Evolutionary conservation across 805 yeast species (phyloP).

Genomic region (Wickerhamiella hasegawae): DNA sequence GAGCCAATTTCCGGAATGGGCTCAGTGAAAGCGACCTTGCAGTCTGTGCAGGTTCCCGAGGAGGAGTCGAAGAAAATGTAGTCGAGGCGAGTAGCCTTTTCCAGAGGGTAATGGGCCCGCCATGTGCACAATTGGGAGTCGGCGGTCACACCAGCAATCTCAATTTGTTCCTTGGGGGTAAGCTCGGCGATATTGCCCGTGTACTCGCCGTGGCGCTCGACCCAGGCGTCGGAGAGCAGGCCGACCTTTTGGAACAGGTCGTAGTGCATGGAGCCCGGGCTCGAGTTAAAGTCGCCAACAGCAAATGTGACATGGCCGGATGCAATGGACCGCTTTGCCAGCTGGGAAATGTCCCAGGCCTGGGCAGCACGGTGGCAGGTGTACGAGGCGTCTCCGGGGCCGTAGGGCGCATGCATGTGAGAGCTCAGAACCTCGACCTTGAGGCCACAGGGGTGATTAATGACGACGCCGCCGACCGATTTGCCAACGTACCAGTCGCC

Average conservation of each 20-base stretch:
- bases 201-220: constrained; percentile 37
- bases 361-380: constrained; percentile 83
- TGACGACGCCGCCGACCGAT: constrained; percentile 56
- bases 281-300: constrained; percentile 86
- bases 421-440: constrained; percentile 68
- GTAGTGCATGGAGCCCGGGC: constrained; percentile 75
- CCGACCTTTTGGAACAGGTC: constrained; percentile 55
- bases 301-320: constrained; percentile 77
- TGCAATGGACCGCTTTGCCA: constrained; percentile 41
- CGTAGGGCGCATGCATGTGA: constrained; percentile 96
- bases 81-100: constrained; percentile 78
- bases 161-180: constrained; percentile 46
- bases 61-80: constrained; percentile 63
- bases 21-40: constrained; percentile 63
- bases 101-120: constrained; percentile 37
- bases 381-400: constrained; percentile 79
- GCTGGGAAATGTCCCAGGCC: constrained; percentile 82
- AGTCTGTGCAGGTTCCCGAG: constrained; percentile 37
- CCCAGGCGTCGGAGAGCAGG: constrained; percentile 72
- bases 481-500: constrained; percentile 99
- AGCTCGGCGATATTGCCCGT: constrained; percentile 28
- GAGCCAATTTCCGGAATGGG: constrained; percentile 51
- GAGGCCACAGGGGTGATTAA: constrained; percentile 34
- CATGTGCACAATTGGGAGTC: constrained; percentile 80
- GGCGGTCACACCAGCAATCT: constrained; percentile 72